These are phyloP conservation scores for Cudoniella acicularis DNA, from an alignment of 495 filamentous ascomycete genomes.

Conservation along the genomic window DNA sequence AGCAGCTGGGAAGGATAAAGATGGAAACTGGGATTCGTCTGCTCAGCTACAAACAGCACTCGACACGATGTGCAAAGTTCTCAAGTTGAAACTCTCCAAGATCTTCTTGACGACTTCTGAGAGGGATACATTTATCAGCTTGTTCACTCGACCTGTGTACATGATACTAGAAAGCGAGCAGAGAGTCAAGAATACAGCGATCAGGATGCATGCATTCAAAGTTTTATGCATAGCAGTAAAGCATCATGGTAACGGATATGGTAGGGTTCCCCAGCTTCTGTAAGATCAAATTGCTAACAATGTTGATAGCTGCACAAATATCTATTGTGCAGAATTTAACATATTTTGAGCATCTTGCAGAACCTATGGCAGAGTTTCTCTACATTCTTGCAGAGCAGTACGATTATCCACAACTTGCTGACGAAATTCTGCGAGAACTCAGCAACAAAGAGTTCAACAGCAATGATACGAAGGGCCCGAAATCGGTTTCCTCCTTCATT, in stretches of 20 bases:
- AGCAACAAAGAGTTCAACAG: slow-evolving; percentile 97
- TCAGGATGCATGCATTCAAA: slow-evolving; percentile 96
- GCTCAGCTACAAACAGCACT: slow-evolving; percentile 82
- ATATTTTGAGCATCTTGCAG: slow-evolving; percentile 96
- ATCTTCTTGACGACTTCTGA: slow-evolving; percentile 97
- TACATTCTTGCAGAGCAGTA: slow-evolving; percentile 97
- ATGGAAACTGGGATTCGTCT: slow-evolving; percentile 83
- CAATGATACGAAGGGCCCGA: slow-evolving; percentile 91
- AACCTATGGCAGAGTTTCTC: slow-evolving; percentile 98
- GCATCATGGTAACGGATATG: slow-evolving; percentile 96
- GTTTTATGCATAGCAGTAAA: slow-evolving; percentile 96
- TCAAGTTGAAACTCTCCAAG: slow-evolving; percentile 86
- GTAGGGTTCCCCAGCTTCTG: slow-evolving; percentile 42
- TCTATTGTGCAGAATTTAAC: slow-evolving; percentile 96
- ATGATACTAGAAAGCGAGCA: slow-evolving; percentile 91
- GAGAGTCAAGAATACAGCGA: slow-evolving; percentile 82
- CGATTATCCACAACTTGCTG: slow-evolving; percentile 92
- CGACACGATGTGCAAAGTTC: slow-evolving; percentile 91
- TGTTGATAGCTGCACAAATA: slow-evolving; percentile 80
- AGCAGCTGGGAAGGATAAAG: slow-evolving; percentile 64
- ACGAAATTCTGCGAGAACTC: slow-evolving; percentile 90
- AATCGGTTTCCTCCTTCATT: slow-evolving; percentile 97
- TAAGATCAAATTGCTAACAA: slow-evolving; percentile 4
- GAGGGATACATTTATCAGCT: slow-evolving; percentile 85
- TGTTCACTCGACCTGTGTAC: slow-evolving; percentile 93